Conservation (phyloP, 306 rosid genomes). For the Cicer judaicum region DNA sequence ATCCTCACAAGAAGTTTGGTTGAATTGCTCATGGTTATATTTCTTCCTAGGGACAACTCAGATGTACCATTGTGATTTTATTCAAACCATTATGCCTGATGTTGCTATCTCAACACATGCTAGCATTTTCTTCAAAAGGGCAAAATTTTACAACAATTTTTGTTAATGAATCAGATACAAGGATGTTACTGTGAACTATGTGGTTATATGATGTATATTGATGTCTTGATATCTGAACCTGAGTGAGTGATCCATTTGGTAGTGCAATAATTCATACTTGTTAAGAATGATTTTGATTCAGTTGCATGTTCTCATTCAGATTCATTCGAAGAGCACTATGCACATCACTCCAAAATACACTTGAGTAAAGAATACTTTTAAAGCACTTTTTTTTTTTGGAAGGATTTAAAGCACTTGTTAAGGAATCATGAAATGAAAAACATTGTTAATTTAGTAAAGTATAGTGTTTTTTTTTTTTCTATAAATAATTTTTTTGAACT, state of each 20-base stretch:
- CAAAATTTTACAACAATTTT: conserved; percentile 46
- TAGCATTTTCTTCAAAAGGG: conserved; percentile 36
- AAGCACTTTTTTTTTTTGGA: not conserved
- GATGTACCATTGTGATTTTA: conserved; percentile 32
- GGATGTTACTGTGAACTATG: conserved; percentile 42
- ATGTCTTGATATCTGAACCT: conserved; percentile 50
- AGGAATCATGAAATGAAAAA: not conserved
- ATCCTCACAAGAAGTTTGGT: conserved; percentile 41
- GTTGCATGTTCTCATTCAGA: conserved; percentile 5
- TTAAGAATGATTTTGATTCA: conserved; percentile 36
- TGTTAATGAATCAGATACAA: conserved; percentile 35
- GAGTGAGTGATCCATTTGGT: conserved; percentile 47
- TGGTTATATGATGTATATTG: conserved; percentile 53
- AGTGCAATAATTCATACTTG: conserved; percentile 50
- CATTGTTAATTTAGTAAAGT: too few species aligned
- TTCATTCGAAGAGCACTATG: not conserved
- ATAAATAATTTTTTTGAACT: too few species aligned
- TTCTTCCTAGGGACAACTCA: conserved; percentile 44
- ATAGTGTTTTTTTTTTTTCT: too few species aligned
- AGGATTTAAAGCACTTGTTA: not conserved
- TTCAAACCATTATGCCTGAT: conserved; percentile 22
- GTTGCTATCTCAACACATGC: conserved; percentile 39
- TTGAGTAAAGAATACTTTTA: not conserved
- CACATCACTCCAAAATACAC: not conserved
- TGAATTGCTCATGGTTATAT: conserved; percentile 12